Evolutionary conservation across 768 basidiomycete species (phyloP), one percentile per base, ranked within the genome.

Genomic region (Lepiota venenata): DNA sequence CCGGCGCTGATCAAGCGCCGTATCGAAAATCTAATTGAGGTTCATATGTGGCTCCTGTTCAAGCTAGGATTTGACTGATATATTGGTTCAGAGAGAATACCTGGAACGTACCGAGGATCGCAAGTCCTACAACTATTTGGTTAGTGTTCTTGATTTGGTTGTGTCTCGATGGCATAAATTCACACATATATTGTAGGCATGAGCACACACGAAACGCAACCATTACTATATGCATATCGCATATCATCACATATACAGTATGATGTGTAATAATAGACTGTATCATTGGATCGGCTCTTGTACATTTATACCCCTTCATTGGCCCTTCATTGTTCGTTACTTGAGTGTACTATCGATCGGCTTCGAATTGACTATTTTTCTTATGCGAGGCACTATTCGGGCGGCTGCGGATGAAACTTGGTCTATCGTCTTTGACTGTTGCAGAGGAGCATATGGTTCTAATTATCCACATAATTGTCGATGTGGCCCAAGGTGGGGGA

Each of bases 1-100:
- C 89, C 94, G 38, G 68, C 84, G 40, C 77, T 81, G 58, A 92
- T 99, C 74, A 99, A 99, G 79, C 93, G 88, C 69, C 80, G 93
- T 44, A 89, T 99, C 51, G 97, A 98, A 66, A 83, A 81, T 25
- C 70, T 99, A 56, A 98, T 99, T 48, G 97, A 98, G 73, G 94
- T 93, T 54, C 58, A 82, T 69, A 3, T 32, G 12, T 35, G 42
- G 25, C 25, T 9, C 42, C 12, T 22, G 21, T 16, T 47, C 20
- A n/a, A 37, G 16, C 41, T 21, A 27, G 25, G 43, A 11, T 47
- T 27, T 50, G 44, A 35, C 35, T 58, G 21, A 53, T 42, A 5
- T 47, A 38, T 36, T 38, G n/a, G 25, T 50, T 16, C 60, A 98
- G 93, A 83, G 91, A 68, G 97, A 99, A 58, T 99, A 98, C 71